Evolutionary conservation across 495 filamentous ascomycete species (phyloP), one percentile per base, ranked within the genome.

Genomic region (Umbilicaria muhlenbergii): DNA sequence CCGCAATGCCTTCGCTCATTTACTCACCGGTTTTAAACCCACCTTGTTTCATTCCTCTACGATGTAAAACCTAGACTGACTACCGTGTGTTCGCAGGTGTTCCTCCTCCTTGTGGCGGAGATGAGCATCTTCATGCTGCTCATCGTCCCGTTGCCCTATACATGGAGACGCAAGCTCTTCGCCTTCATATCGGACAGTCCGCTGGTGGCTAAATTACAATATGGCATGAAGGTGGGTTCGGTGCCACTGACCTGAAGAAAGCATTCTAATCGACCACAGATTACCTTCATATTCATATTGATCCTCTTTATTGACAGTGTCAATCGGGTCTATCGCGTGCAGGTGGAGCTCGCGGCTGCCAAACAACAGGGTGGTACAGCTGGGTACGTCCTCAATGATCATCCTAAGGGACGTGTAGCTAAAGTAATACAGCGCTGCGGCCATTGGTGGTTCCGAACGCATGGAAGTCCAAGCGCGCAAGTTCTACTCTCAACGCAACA

Each of bases 401-500:
- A 41, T 37, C 36, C n/a, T n/a, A n/a, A 13, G 38, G 31, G 28
- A 33, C 39, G 14, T 32, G 24, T 38, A 33, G 47, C 43, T 51
- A 55, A 50, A 52, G 56, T 55, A 51, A 58, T 52, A 39, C 51
- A 78, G 75, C 51, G 75, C 77, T 39, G 75, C 78, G 33, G 75
- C 80, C 41, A 71, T 92, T 33, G 78, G 80, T 59, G 83, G 92
- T 40, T 80, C 82, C 61, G 91, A 94, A 60, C 86, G 91, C 49
- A 85, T 92, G 77, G 91, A 98, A 65, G 86, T 95, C 14, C 91
- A 98, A 63, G 91, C 91, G 46, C 88, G 91, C 71, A 96, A 96
- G 64, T 98, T 98, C 73, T 98, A 98, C 76, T 93, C 88, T 46
- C 88, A 98, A 68, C 89, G 91, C 58, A 98, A 98, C 77, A 95